Conservation (phyloP, 805 yeast genomes). For the Schizosaccharomyces japonicus region DNA sequence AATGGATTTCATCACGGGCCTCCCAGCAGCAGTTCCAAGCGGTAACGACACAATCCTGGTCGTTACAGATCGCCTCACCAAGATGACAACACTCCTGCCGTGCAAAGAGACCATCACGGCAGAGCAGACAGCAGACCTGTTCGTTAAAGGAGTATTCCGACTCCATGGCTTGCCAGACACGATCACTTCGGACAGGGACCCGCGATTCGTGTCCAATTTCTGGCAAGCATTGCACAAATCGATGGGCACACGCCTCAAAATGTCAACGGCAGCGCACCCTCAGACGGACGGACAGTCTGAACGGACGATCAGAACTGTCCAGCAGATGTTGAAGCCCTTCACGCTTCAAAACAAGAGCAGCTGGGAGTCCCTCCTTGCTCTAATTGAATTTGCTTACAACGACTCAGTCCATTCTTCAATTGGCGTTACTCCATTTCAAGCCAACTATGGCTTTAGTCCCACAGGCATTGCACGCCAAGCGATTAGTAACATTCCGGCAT, state of each 20-base stretch:
- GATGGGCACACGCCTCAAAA: background rate
- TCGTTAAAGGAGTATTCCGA: background rate
- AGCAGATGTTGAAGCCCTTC: too few species aligned
- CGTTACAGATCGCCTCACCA: constrained; percentile 11
- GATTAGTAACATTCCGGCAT: too few species aligned
- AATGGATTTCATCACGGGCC: constrained; percentile 10
- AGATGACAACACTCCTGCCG: constrained; percentile 10
- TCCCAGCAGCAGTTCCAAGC: constrained; percentile 7
- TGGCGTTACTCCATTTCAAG: too few species aligned
- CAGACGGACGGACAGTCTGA: background rate
- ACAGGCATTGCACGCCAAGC: too few species aligned
- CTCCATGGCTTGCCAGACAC: background rate
- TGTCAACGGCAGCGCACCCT: background rate
- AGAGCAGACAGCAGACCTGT: background rate
- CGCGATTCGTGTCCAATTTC: background rate
- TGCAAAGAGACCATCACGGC: background rate
- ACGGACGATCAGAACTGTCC: too few species aligned
- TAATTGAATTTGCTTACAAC: too few species aligned
- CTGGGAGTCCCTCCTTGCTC: too few species aligned
- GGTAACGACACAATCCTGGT: constrained; percentile 9
- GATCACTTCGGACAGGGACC: background rate
- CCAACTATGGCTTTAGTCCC: too few species aligned
- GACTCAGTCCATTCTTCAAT: too few species aligned
- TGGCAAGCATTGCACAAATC: background rate
- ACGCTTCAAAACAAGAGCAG: too few species aligned